Evolutionary conservation across 2,329 filamentous ascomycete genomes (phyloP), one percentile per base, ranked within the genome.

Genomic region (Arthrinium puccinioides): DNA sequence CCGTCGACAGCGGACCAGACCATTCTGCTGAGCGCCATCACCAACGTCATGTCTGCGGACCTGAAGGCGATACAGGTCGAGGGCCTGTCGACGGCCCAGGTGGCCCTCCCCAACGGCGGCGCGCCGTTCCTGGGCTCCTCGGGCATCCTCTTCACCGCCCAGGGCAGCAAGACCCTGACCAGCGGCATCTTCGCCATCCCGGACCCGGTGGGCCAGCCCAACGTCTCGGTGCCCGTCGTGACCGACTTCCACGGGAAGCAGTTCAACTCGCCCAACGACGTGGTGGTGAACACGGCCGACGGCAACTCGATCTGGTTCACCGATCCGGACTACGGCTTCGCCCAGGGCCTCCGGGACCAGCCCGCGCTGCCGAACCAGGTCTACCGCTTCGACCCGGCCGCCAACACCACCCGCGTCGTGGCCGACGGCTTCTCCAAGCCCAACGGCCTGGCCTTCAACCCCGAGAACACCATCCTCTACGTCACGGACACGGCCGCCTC

Each of bases 61-160:
- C 9, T 27, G 14, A 13, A 36, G 8, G 29, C 27, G 25, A 44
- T 44, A 19, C 24, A 19, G n/a, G 4, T 42, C 8, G 15, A 37
- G 14, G 6, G 35, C 15, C 18, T 44, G 15, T 31, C 33, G 10
- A 42, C 36, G 3, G 21, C 32, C 11, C 18, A 24, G 10, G 24
- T 44, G n/a, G 26, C 19, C 10, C 33, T 44, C 4, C 42, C 42
- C 32, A 44, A 44, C 36, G 42, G 42, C 18, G 42, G 39, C 13
- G 15, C 20, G 4, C 14, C 30, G 2, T 23, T 27, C 32, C 3
- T n/a, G 5, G 36, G 32, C 7, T 13, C 28, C 28, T 31, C 28
- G 3, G 15, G 21, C 2, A 21, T 44, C 25, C 26, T 44, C 21
- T 42, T 41, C 38, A 42, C 42, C 3, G 40, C 42, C 11, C 42